Percentiles rank a stretch among this genome's conserved stretches.
These are phyloP conservation scores for Kandelia obovata DNA, from an alignment of 345 rosid genomes.

Conservation along the genomic window DNA sequence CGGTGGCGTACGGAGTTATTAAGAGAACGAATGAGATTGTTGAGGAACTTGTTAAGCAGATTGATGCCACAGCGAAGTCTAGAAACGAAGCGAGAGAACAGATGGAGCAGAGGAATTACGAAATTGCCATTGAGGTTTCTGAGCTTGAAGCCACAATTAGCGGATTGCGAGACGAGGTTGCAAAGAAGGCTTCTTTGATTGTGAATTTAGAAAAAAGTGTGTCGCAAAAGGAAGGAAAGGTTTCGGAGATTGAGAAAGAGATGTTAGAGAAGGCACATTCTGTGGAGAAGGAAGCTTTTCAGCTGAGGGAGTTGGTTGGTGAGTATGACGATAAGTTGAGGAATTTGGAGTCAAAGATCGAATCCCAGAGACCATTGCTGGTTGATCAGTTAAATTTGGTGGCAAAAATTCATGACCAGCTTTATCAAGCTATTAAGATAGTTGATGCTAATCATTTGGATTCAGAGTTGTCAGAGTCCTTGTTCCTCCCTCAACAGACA, in stretches of 20 bases:
- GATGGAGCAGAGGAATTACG: conserved; percentile 91
- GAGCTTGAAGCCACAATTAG: conserved; percentile 86
- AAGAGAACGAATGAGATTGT: conserved; percentile 91
- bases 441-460: conserved; percentile 59
- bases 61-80: conserved; percentile 53
- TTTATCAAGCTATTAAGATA: conserved; percentile 53
- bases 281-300: conserved; percentile 52
- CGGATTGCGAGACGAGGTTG: conserved; percentile 66
- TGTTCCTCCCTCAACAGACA: conserved; percentile 81
- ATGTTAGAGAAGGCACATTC: conserved; percentile 40
- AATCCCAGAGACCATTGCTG: conserved; percentile 66
- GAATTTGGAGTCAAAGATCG: conserved; percentile 57
- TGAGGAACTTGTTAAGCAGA: conserved; percentile 84
- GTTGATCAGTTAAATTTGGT: conserved; percentile 81
- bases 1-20: conserved; percentile 82
- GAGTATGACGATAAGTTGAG: conserved; percentile 76
- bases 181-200: conserved; percentile 42
- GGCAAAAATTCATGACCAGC: conserved; percentile 66
- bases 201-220: conserved; percentile 57
- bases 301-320: conserved; percentile 57
- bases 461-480: conserved; percentile 71
- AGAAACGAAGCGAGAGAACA: conserved; percentile 88
- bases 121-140: conserved; percentile 97
- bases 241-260: conserved; percentile 48
- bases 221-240: conserved; percentile 55